Base-by-base conservation (phyloP, 805 yeast species). In the Dipodascopsis tothii region DNA sequence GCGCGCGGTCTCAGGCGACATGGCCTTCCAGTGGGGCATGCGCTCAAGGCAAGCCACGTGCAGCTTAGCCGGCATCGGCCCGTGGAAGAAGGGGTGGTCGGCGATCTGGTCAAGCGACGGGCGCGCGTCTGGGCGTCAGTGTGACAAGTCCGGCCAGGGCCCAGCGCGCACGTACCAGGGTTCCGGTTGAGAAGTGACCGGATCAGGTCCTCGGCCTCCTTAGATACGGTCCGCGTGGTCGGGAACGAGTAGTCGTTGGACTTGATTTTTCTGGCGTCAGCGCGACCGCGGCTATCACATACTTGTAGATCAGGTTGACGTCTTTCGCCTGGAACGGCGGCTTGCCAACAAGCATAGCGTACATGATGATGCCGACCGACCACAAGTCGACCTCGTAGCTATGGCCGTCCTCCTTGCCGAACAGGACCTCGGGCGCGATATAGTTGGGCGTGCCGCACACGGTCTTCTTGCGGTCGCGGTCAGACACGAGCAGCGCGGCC, bases 371-470 rank as follows among this genome's bases (percentile, higher is more conserved):
- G 48, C 99, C 99, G 53, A 87, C 78, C 6, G 98, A 94, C 99
- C 99, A 92, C 48, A 87, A 77, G 63, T 92, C 99, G 34, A 87
- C 96, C 63, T 87, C 96, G 60, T 78, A 88, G 40, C 94, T 80
- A 63, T 92, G 98, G 5, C 97, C 98, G 42, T 71, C 76, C 14
- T 55, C 55, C 57, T 86, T 86, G 22, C 95, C 94, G 33, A 87
- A 84, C 52, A 92, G 72, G 19, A 92, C 95, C 68, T 92, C 99
- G 5, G 99, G 99, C 1, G 98, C 96, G 60, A 92, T 92, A 63
- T 92, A 92, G 66, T 92, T 92, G 48, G 99, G 99, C 20, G 99
- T 92, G 43, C 99, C 99, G 65, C 99, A 92, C 44, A 92, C 85
- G 35, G 98, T 90, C 61, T 81, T 84, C 59, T 90, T 86, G 53